These are phyloP conservation scores for Alternaria incomplexa DNA, from an alignment of 2,329 filamentous ascomycete genomes.

Conservation along the genomic window DNA sequence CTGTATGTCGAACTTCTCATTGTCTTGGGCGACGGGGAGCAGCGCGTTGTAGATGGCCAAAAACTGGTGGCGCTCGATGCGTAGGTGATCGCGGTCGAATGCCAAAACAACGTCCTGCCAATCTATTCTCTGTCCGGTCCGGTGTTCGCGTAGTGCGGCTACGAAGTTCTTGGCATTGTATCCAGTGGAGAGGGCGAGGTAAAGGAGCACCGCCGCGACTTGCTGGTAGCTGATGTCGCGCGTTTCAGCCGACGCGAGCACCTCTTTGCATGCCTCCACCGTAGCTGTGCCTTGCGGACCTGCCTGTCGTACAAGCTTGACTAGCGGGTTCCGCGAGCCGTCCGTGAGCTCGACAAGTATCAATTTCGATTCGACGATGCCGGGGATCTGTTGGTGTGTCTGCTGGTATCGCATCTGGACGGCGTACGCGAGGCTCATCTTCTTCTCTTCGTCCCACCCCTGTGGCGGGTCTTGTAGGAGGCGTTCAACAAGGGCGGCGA, in stretches of 20 bases:
- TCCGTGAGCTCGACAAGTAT: constrained; percentile 71
- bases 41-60: constrained; percentile 80
- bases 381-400: constrained; percentile 69
- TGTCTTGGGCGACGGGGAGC: constrained; percentile 69
- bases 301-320: constrained; percentile 71
- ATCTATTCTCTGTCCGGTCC: constrained; percentile 62
- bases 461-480: constrained; percentile 86
- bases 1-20: constrained; percentile 79
- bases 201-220: constrained; percentile 80
- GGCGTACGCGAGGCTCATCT: constrained; percentile 71
- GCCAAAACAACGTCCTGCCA: constrained; percentile 74
- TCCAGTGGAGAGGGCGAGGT: constrained; percentile 65
- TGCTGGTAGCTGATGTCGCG: constrained; percentile 80
- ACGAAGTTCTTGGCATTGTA: constrained; percentile 73
- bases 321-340: constrained; percentile 64
- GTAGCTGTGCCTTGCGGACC: constrained; percentile 78
- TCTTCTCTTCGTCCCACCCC: constrained; percentile 78
- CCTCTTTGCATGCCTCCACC: constrained; percentile 70
- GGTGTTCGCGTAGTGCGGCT: constrained; percentile 62
- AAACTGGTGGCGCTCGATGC: constrained; percentile 81
- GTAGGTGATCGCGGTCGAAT: constrained; percentile 80
- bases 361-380: constrained; percentile 72
- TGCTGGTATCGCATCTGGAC: constrained; percentile 67
- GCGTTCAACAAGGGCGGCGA: constrained; percentile 82
- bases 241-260: constrained; percentile 61